Conservation (phyloP, 2,329 filamentous ascomycete genomes). For the Spiromastix sp. region DNA sequence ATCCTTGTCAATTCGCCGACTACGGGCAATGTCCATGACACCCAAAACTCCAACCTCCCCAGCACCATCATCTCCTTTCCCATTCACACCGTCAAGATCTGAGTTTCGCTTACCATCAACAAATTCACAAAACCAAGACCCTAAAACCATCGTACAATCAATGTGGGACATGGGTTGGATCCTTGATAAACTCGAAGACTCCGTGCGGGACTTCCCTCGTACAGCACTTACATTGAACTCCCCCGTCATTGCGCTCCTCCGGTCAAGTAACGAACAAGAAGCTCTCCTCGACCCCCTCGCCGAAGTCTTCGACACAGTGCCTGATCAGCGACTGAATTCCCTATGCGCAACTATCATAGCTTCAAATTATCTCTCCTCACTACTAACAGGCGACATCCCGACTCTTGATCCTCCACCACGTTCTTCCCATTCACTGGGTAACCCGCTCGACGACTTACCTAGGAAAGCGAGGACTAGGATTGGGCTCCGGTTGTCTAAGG, state of each 20-base stretch:
- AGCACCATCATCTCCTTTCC: background rate
- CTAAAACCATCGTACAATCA: conserved; percentile 21
- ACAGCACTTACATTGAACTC: conserved; percentile 28
- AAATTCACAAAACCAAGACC: conserved; percentile 14
- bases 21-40: conserved; percentile 9
- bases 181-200: conserved; percentile 27
- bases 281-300: conserved; percentile 24
- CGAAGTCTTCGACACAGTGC: conserved; percentile 25
- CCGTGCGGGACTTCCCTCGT: conserved; percentile 25
- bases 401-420: conserved; percentile 15
- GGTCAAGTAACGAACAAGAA: conserved; percentile 27
- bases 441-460: conserved; percentile 19
- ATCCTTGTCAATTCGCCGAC: background rate
- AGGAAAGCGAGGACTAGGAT: conserved; percentile 24
- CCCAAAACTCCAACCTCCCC: conserved; percentile 11
- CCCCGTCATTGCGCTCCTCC: conserved; percentile 28
- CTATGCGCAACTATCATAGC: conserved; percentile 29
- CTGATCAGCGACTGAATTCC: conserved; percentile 24
- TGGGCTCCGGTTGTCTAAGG: conserved; percentile 20
- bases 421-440: background rate
- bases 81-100: background rate
- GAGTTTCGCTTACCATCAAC: background rate
- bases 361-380: conserved; percentile 26
- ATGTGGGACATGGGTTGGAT: conserved; percentile 32
- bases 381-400: conserved; percentile 18